Conservation (phyloP, 768 basidiomycete genomes). For the Macrocybe gigantea region DNA sequence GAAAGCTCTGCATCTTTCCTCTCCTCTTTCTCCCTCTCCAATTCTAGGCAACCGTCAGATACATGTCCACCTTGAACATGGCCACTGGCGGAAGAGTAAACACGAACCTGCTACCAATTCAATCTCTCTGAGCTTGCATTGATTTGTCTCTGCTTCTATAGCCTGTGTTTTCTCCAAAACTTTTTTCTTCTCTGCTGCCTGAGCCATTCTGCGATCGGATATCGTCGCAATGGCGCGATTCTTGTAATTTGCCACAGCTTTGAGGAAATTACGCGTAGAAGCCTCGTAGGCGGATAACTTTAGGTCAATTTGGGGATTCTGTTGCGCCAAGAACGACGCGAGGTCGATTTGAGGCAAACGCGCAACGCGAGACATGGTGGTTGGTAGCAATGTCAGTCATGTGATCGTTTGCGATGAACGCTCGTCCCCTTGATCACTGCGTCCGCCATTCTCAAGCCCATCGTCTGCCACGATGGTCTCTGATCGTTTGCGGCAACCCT, state of each 20-base stretch:
- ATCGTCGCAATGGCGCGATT: slow-evolving; percentile 66
- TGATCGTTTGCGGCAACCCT: no score
- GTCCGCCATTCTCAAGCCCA: background rate
- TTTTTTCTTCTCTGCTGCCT: slow-evolving; percentile 58
- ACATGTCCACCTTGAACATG: background rate
- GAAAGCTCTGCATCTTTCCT: slow-evolving; percentile 62
- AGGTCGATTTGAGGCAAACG: slow-evolving; percentile 61
- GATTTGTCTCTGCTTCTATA: slow-evolving; percentile 63
- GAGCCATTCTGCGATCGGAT: slow-evolving; percentile 56
- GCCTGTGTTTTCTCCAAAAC: slow-evolving; percentile 54
- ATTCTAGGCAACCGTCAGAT: slow-evolving; percentile 28
- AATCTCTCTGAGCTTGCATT: slow-evolving; percentile 75
- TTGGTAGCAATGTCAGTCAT: slow-evolving; percentile 6
- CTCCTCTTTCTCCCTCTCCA: slow-evolving; percentile 70
- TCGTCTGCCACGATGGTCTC: no score
- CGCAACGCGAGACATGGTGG: slow-evolving; percentile 16
- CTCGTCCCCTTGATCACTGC: background rate
- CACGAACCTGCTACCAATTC: slow-evolving; percentile 64
- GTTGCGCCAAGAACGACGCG: slow-evolving; percentile 44
- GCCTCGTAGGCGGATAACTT: slow-evolving; percentile 53
- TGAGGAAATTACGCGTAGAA: slow-evolving; percentile 67
- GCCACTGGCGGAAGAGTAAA: background rate
- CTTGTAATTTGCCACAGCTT: slow-evolving; percentile 68
- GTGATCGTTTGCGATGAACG: slow-evolving; percentile 5
- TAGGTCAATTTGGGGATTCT: slow-evolving; percentile 60